Percentiles rank a stretch among this genome's conserved stretches.
Evolutionary conservation across 2,329 filamentous ascomycete genomes (phyloP).

Genomic region (Colletotrichum godetiae): DNA sequence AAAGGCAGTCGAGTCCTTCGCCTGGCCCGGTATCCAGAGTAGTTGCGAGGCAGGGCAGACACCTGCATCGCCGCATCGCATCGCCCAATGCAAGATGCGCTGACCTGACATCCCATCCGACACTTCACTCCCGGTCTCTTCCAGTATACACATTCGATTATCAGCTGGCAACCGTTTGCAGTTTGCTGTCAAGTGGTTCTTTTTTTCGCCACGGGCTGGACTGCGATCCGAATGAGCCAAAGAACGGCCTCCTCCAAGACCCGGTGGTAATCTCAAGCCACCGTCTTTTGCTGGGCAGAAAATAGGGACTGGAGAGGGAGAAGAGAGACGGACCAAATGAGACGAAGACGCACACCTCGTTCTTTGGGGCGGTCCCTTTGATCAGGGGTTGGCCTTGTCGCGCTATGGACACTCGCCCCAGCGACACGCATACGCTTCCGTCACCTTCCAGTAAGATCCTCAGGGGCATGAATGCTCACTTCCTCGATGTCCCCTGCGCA

Average conservation of each 20-base stretch:
- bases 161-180: slow-evolving; percentile 15
- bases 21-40: not conserved
- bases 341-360: slow-evolving; percentile 20
- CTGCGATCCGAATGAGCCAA: slow-evolving; percentile 10
- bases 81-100: not conserved
- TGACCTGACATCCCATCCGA: not conserved
- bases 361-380: slow-evolving; percentile 4
- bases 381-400: slow-evolving; percentile 28
- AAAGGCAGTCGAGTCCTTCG: not conserved
- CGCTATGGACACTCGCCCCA: slow-evolving; percentile 16
- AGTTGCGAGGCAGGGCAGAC: not conserved
- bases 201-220: not conserved
- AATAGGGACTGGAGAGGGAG: not conserved
- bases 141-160: not conserved
- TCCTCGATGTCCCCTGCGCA: slow-evolving; percentile 8
- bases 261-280: not conserved
- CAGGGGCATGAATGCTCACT: slow-evolving; percentile 1
- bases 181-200: slow-evolving; percentile 3
- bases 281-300: slow-evolving; percentile 13
- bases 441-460: slow-evolving; percentile 26
- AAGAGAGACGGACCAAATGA: slow-evolving; percentile 19
- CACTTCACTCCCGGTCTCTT: not conserved
- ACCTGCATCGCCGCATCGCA: not conserved
- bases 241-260: slow-evolving; percentile 8
- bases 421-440: slow-evolving; percentile 32